Percentiles rank a stretch among this genome's conserved stretches.
Conservation (phyloP, 1,284 basidiomycete species). For the Rhodotorula sp. region DNA sequence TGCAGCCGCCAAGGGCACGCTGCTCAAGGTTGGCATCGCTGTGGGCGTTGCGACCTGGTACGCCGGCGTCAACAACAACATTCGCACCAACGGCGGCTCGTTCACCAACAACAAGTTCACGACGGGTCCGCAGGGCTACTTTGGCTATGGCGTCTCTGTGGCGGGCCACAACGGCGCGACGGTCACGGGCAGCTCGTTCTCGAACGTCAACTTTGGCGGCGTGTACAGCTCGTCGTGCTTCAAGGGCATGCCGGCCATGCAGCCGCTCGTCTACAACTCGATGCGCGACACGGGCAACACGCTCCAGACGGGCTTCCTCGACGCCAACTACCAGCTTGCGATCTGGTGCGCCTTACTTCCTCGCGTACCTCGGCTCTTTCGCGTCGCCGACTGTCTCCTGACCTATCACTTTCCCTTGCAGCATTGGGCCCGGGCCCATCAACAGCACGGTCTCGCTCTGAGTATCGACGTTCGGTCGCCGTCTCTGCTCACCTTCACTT, state of each 20-base stretch:
- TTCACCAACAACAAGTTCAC: slow-evolving; percentile 64
- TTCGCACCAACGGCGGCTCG: slow-evolving; percentile 55
- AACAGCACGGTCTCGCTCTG: neutral
- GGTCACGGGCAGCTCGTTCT: slow-evolving; percentile 29
- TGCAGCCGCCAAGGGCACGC: slow-evolving; percentile 20
- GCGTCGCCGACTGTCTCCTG: neutral
- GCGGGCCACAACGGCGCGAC: slow-evolving; percentile 22
- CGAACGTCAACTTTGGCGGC: slow-evolving; percentile 36
- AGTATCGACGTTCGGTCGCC: neutral
- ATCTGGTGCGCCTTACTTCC: neutral
- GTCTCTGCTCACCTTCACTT: neutral
- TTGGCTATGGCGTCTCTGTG: slow-evolving; percentile 34
- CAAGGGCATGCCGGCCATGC: neutral
- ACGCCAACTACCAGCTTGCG: neutral
- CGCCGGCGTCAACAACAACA: slow-evolving; percentile 50
- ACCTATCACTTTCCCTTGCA: neutral
- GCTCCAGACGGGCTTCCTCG: neutral
- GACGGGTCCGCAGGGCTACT: slow-evolving; percentile 37
- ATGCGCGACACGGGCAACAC: neutral
- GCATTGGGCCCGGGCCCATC: slow-evolving; percentile 1
- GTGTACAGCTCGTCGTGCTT: neutral
- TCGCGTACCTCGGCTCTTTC: too few relatives aligned
- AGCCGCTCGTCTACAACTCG: slow-evolving; percentile 3
- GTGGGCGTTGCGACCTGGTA: slow-evolving; percentile 52
- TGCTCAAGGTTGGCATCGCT: slow-evolving; percentile 55